A percentile compares a stretch with the other conserved stretches of the same genome.
phyloP scores from a whole-genome alignment of 2,329 filamentous ascomycete genomes.

The Paramyrothecium roridum region DNA sequence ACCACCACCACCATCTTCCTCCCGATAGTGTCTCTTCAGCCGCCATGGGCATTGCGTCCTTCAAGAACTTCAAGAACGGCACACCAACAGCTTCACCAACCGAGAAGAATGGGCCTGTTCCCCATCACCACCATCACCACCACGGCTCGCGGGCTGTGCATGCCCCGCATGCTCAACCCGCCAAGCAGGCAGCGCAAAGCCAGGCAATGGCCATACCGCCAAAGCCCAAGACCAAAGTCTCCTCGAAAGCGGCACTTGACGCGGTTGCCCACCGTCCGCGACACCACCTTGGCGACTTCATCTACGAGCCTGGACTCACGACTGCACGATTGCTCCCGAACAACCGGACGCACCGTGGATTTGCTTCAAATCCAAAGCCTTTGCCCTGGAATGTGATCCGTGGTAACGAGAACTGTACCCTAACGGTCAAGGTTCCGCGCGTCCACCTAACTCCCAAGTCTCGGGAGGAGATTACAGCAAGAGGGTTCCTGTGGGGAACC shows the following conservation, averaged over 20 bases:
- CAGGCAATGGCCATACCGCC: conserved; percentile 38
- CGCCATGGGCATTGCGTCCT: conserved; percentile 35
- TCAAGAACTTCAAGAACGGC: conserved; percentile 48
- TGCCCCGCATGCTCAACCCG: conserved; percentile 14
- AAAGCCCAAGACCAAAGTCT: conserved; percentile 64
- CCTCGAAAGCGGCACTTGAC: conserved; percentile 68
- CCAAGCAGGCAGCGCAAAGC: conserved; percentile 18
- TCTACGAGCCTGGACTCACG: conserved; percentile 71
- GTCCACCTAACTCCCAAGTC: conserved; percentile 68
- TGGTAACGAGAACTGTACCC: conserved; percentile 81
- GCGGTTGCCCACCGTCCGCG: conserved; percentile 69
- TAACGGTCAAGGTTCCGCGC: conserved; percentile 82
- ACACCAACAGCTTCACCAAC: conserved; percentile 43
- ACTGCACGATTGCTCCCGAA: conserved; percentile 44
- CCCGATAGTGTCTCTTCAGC: conserved; percentile 43
- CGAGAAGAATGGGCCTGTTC: conserved; percentile 30
- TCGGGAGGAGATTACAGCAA: conserved; percentile 78
- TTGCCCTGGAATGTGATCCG: conserved; percentile 71
- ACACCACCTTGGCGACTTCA: conserved; percentile 77
- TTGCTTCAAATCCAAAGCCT: conserved; percentile 60
- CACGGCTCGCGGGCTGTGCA: conserved; percentile 31
- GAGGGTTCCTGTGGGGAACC: conserved; percentile 85
- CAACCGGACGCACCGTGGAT: conserved; percentile 36
- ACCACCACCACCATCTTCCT: conserved; percentile 58
- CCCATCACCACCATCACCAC: conserved; percentile 50